phyloP scores from a whole-genome alignment of 2,329 filamentous ascomycete species.

The Erysiphe neolycopersici region DNA sequence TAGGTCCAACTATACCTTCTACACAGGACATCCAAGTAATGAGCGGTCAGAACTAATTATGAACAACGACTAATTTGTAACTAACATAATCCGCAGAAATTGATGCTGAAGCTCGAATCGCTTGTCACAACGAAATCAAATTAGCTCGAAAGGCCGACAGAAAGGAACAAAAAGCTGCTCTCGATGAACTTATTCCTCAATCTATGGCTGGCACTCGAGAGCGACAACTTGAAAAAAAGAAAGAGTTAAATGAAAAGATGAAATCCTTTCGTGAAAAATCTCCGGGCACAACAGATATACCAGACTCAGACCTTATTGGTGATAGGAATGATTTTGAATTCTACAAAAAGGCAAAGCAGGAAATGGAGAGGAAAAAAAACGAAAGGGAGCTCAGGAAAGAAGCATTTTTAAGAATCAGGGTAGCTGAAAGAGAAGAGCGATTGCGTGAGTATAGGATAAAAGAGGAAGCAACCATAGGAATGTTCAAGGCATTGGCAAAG shows the following conservation, averaged over 20 bases:
- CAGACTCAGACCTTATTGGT: conserved; percentile 56
- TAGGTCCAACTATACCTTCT: conserved; percentile 38
- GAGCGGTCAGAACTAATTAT: conserved; percentile 15
- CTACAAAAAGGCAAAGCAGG: conserved; percentile 38
- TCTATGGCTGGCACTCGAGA: conserved; percentile 65
- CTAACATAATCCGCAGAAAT: conserved; percentile 8
- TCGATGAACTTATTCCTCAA: conserved; percentile 61
- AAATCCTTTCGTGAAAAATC: conserved; percentile 44
- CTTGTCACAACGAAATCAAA: conserved; percentile 24
- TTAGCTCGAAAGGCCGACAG: conserved; percentile 37
- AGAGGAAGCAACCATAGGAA: conserved; percentile 64
- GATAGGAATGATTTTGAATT: conserved; percentile 36
- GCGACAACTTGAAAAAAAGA: conserved; percentile 64
- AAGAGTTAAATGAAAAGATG: conserved; percentile 44
- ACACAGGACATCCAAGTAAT: conserved; percentile 45
- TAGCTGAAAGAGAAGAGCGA: conserved; percentile 57
- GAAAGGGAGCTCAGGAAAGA: conserved; percentile 64
- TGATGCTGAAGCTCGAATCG: conserved; percentile 21
- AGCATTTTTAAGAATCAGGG: conserved; percentile 47
- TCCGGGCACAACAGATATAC: conserved; percentile 34
- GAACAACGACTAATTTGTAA: neutral
- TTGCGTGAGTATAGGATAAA: conserved; percentile 41
- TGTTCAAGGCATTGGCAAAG: conserved; percentile 52
- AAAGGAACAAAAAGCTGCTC: conserved; percentile 35
- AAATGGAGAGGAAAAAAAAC: conserved; percentile 46